phyloP scores from a whole-genome alignment of 2,329 filamentous ascomycete species.

The Sporothrix mexicana region DNA sequence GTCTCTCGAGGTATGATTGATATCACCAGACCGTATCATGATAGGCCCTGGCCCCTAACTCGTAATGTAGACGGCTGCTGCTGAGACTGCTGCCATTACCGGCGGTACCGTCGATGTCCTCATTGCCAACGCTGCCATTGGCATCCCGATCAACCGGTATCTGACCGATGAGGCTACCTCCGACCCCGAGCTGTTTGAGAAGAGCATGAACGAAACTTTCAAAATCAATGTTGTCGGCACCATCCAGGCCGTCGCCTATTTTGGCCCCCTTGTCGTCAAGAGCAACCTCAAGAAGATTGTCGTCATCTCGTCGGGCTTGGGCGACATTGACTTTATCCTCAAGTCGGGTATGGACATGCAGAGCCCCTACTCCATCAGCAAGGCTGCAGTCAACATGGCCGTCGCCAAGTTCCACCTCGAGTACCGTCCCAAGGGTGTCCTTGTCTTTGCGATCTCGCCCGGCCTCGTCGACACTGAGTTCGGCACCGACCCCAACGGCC shows the following conservation, averaged over 20 bases:
- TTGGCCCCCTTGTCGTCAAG: slow-evolving; percentile 58
- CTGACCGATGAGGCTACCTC: slow-evolving; percentile 43
- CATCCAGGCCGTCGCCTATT: slow-evolving; percentile 59
- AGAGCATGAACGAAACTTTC: slow-evolving; percentile 45
- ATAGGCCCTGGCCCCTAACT: not conserved
- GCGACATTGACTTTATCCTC: slow-evolving; percentile 53
- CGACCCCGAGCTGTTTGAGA: slow-evolving; percentile 44
- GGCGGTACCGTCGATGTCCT: slow-evolving; percentile 56
- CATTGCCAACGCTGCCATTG: slow-evolving; percentile 56
- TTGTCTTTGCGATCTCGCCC: slow-evolving; percentile 59
- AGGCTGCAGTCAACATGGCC: slow-evolving; percentile 59
- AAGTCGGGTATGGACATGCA: slow-evolving; percentile 45
- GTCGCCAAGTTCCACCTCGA: slow-evolving; percentile 60
- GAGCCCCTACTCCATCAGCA: slow-evolving; percentile 54
- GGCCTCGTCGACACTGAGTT: slow-evolving; percentile 55
- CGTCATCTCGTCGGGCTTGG: slow-evolving; percentile 54
- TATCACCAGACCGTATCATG: not conserved
- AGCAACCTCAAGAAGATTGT: slow-evolving; percentile 61
- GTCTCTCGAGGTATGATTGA: slow-evolving; percentile 45
- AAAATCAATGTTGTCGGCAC: slow-evolving; percentile 58
- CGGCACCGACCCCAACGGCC: not conserved
- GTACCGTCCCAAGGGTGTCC: slow-evolving; percentile 56
- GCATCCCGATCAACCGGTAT: slow-evolving; percentile 41
- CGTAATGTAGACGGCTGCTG: slow-evolving; percentile 38
- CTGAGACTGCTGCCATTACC: slow-evolving; percentile 44